Evolutionary conservation across 768 basidiomycete species (phyloP).

Genomic region (Lentinula lateritia): DNA sequence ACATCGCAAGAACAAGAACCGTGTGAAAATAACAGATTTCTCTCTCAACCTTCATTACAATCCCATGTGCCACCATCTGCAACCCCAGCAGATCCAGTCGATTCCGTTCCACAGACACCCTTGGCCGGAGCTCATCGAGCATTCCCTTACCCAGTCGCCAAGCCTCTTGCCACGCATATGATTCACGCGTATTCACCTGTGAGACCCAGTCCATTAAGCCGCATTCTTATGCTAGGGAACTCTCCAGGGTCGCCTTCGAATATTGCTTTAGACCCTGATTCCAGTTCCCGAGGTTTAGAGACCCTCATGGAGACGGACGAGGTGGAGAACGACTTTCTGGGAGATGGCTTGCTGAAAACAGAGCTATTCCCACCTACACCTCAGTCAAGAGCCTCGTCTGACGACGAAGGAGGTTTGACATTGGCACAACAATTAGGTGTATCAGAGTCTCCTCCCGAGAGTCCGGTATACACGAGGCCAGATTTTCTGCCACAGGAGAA

Average conservation of each 20-base stretch:
- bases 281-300: not conserved
- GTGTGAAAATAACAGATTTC: not conserved
- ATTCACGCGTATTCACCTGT: conserved; percentile 78
- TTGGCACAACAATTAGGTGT: conserved; percentile 43
- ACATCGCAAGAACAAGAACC: not conserved
- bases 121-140: conserved; percentile 23
- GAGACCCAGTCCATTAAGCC: conserved; percentile 74
- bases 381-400: not conserved
- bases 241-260: conserved; percentile 33
- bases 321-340: not conserved
- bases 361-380: conserved; percentile 16
- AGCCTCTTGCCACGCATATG: conserved; percentile 65
- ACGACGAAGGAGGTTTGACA: conserved; percentile 24
- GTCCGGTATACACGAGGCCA: conserved; percentile 22
- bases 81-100: not conserved
- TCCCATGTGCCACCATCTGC: not conserved
- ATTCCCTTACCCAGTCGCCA: conserved; percentile 64
- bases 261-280: not conserved
- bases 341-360: conserved; percentile 21
- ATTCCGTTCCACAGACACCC: conserved; percentile 24
- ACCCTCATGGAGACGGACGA: not conserved
- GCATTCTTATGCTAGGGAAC: conserved; percentile 67
- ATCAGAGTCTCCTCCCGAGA: conserved; percentile 25
- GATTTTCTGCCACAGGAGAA: conserved; percentile 54
- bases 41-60: not conserved